Percentiles rank a stretch among this genome's conserved stretches.
Evolutionary conservation across 2,329 filamentous ascomycete species (phyloP).

Genomic region (Furcasterigmium furcatum): DNA sequence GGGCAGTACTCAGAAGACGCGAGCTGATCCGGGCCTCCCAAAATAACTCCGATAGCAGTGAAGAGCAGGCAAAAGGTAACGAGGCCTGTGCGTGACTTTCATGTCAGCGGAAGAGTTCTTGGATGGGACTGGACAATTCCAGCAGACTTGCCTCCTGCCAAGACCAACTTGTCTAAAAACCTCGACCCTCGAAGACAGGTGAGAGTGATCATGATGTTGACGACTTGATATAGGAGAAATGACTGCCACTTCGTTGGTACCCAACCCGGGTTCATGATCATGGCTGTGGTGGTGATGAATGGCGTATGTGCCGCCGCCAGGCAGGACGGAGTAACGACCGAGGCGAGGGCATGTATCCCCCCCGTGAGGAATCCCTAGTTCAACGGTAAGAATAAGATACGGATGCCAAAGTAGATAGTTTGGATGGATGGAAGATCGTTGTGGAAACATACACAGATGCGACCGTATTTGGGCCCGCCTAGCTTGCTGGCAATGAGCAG

Average conservation of each 20-base stretch:
- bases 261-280: not conserved
- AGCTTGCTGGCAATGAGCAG: not conserved
- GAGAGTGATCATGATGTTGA: not conserved
- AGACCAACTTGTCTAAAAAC: not conserved
- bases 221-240: not conserved
- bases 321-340: not conserved
- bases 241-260: not conserved
- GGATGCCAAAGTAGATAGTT: not conserved
- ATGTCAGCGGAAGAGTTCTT: too few species aligned
- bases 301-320: not conserved
- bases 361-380: not conserved
- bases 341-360: not conserved
- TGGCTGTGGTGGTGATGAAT: not conserved
- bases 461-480: not conserved
- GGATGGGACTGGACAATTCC: too few species aligned
- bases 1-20: not conserved
- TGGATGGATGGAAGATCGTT: not conserved
- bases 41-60: not conserved
- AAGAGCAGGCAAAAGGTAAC: not conserved
- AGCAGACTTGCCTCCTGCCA: too few species aligned
- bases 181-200: not conserved
- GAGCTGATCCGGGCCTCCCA: not conserved
- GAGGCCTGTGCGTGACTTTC: not conserved
- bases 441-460: not conserved
- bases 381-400: not conserved